Conservation (phyloP, 164 flowering plant species). For the Buxus sempervirens region DNA sequence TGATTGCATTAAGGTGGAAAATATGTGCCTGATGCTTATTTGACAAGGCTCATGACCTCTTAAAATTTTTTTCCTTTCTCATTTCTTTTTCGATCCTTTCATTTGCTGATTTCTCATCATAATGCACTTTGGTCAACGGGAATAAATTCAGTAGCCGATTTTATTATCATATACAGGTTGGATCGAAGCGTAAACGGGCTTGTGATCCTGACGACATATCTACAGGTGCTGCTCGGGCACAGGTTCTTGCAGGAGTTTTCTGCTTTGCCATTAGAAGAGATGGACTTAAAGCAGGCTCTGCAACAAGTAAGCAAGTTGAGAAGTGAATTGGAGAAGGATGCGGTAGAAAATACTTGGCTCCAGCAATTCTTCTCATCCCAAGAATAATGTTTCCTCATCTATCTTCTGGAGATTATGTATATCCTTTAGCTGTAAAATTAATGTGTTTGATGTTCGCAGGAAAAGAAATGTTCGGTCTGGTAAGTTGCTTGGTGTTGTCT, state of each 20-base stretch:
- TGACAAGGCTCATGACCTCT: no score
- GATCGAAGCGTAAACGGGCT: conserved; percentile 64
- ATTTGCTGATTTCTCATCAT: background rate
- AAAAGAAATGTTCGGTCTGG: no score
- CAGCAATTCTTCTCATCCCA: conserved; percentile 60
- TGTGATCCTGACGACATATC: conserved; percentile 55
- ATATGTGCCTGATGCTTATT: no score
- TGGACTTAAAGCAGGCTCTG: conserved; percentile 64
- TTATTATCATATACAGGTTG: conserved; percentile 38
- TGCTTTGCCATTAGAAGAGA: conserved; percentile 69
- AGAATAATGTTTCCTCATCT: background rate
- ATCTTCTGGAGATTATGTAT: background rate
- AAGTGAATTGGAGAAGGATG: conserved; percentile 67
- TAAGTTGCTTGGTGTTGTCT: no score
- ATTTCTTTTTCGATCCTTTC: no score
- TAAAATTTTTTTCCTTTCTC: background rate
- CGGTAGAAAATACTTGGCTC: conserved; percentile 62
- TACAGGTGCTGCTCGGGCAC: conserved; percentile 70
- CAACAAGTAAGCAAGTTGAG: conserved; percentile 52
- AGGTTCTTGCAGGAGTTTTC: conserved; percentile 71
- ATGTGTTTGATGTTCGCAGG: no score
- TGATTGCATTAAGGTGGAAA: no score
- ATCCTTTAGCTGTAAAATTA: background rate
- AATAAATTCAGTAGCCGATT: background rate
- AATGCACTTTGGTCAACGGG: background rate